Evolutionary conservation across 768 basidiomycete genomes (phyloP), one percentile per base, ranked within the genome.

Genomic region (Serendipita sp.): DNA sequence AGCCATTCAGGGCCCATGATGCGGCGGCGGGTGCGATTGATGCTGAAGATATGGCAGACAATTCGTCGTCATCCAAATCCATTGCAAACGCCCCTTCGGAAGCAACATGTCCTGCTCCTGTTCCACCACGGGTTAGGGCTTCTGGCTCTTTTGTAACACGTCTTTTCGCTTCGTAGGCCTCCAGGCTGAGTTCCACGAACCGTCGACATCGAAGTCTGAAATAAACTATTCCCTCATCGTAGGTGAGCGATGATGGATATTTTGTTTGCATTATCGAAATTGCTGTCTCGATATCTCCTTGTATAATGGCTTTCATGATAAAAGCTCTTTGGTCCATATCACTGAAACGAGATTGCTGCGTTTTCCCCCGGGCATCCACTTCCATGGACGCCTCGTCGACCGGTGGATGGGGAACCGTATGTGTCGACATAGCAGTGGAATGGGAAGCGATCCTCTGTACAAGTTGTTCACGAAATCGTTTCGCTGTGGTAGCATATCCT

Each of bases 181-280:
- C 81, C 66, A 90, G 69, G 14, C 89, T 80, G 30, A 90, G 78
- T 71, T 93, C 90, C 48, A 93, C 83, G 68, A 93, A 90, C 72
- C 86, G 88, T 67, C 89, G 79, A 73, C 89, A 90, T 26, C 85
- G 81, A 67, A 94, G 72, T 71, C 87, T 88, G 76, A 92, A 88
- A n/a, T 80, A 72, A 73, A 92, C 79, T 16, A 88, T 74, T 7
- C 84, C 84, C 42, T 80, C 78, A 61, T 89, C 84, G 28, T 79
- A 79, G 63, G 79, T 79, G 24, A 93, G 74, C 3, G 85, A 88
- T 2, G 72, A 68, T 0, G 88, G 84, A 69, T 84, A 83, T 63
- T 84, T 76, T 60, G 69, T 72, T 64, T 74, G 73, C 4, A 82
- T 80, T 62, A 82, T 77, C 3, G 74, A 68, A 30, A 92, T 74